Conservation (phyloP, 164 flowering plant genomes). For the Magnolia officinalis region DNA sequence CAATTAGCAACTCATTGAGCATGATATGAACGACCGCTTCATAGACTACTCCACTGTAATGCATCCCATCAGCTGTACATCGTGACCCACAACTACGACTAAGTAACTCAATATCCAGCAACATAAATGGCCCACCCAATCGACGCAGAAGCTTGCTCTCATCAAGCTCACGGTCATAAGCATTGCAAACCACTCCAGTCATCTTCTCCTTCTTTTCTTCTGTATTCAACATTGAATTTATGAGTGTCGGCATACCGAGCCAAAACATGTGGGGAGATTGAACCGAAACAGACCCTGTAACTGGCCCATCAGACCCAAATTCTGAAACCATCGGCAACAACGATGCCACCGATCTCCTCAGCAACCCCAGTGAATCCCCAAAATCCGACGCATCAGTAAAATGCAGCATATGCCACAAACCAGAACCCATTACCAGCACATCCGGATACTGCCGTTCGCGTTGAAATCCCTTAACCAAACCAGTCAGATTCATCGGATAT, state of each 20-base stretch:
- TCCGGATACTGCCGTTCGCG: constrained; percentile 49
- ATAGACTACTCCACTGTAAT: constrained; percentile 69
- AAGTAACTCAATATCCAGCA: constrained; percentile 58
- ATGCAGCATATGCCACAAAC: constrained; percentile 93
- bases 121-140: constrained; percentile 62
- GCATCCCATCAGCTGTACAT: constrained; percentile 96
- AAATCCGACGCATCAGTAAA: constrained; percentile 55
- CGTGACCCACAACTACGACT: constrained; percentile 63
- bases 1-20: constrained; percentile 82
- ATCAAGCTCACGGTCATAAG: constrained; percentile 36
- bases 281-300: constrained; percentile 38
- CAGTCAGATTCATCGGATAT: constrained; percentile 45
- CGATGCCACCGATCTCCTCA: constrained; percentile 40
- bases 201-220: constrained; percentile 53
- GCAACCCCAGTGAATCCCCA: constrained; percentile 32
- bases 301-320: constrained; percentile 31
- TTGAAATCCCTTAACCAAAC: constrained; percentile 33
- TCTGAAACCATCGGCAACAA: constrained; percentile 41
- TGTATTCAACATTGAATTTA: constrained; percentile 73
- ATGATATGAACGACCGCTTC: constrained; percentile 76
- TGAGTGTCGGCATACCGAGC: constrained; percentile 76
- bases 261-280: constrained; percentile 76
- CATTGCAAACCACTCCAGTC: constrained; percentile 38
- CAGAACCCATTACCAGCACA: constrained; percentile 82
- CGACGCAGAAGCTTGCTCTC: constrained; percentile 60